phyloP scores from a whole-genome alignment of 306 rosid genomes.

The Malus orientalis region DNA sequence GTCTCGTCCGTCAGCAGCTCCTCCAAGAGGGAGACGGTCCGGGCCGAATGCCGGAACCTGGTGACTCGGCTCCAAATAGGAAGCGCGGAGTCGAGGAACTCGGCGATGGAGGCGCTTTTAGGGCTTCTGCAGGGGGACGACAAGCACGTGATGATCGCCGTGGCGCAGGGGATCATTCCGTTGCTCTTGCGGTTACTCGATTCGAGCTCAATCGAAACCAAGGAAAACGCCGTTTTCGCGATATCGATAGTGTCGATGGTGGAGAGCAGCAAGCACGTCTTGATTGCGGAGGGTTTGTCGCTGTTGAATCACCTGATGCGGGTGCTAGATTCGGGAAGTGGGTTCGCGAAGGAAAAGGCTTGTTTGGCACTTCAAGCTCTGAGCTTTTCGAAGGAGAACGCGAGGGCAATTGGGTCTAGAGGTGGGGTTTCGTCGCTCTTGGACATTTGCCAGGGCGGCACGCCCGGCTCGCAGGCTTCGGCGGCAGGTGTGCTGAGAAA shows the following conservation, averaged over 20 bases:
- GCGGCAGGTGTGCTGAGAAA: slow-evolving; percentile 79
- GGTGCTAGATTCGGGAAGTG: slow-evolving; percentile 74
- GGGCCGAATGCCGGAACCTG: slow-evolving; percentile 64
- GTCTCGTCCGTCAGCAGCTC: slow-evolving; percentile 20
- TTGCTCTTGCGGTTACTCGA: slow-evolving; percentile 68
- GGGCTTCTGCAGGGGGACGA: slow-evolving; percentile 55
- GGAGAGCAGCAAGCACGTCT: slow-evolving; percentile 51
- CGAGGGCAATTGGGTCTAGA: slow-evolving; percentile 72
- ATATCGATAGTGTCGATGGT: slow-evolving; percentile 63
- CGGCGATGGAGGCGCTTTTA: slow-evolving; percentile 59
- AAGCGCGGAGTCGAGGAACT: slow-evolving; percentile 36
- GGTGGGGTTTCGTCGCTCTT: slow-evolving; percentile 84
- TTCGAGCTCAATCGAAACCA: slow-evolving; percentile 41
- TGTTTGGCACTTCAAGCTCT: slow-evolving; percentile 64
- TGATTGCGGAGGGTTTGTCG: slow-evolving; percentile 67
- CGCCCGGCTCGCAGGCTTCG: slow-evolving; percentile 78
- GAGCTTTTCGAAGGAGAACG: slow-evolving; percentile 65
- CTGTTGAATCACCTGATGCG: slow-evolving; percentile 68
- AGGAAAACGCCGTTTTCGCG: slow-evolving; percentile 70
- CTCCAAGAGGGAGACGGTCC: slow-evolving; percentile 53
- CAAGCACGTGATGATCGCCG: slow-evolving; percentile 78
- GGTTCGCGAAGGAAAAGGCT: slow-evolving; percentile 64
- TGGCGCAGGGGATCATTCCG: slow-evolving; percentile 90
- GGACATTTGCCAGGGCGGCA: slow-evolving; percentile 80
- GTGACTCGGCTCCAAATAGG: slow-evolving; percentile 82